phyloP scores from a whole-genome alignment of 768 basidiomycete genomes.

The Trichaptum fuscoviolaceum region DNA sequence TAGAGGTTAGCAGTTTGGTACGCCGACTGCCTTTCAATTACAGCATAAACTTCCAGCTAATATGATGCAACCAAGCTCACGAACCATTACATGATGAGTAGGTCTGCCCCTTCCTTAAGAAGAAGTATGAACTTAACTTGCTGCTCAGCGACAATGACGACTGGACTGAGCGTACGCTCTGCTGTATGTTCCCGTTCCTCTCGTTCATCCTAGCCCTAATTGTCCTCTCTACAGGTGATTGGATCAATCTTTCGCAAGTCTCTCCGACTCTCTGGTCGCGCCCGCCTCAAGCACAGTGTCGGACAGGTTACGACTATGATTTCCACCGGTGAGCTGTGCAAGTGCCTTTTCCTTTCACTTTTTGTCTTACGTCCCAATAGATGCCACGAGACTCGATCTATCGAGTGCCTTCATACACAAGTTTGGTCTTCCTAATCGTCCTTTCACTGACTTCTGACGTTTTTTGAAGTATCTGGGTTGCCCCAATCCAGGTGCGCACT shows the following conservation, averaged over 20 bases:
- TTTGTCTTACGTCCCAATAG: constrained; percentile 17
- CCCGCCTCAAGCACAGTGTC: constrained; percentile 52
- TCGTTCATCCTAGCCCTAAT: constrained; percentile 1
- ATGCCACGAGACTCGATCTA: constrained; percentile 50
- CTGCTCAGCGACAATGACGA: constrained; percentile 10
- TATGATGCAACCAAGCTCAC: neutral
- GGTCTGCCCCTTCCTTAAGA: neutral
- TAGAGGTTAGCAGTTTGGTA: constrained; percentile 22
- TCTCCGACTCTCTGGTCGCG: constrained; percentile 55
- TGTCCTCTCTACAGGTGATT: constrained; percentile 20
- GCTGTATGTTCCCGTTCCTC: constrained; percentile 8
- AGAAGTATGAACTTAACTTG: neutral
- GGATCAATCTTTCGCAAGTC: constrained; percentile 58
- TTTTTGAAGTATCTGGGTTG: constrained; percentile 47
- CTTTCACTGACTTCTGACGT: neutral
- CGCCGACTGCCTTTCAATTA: constrained; percentile 7
- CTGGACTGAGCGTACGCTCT: constrained; percentile 15
- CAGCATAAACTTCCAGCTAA: neutral
- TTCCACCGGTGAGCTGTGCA: constrained; percentile 34
- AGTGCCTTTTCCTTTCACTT: too few relatives aligned
- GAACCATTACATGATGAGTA: constrained; percentile 3
- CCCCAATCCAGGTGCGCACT: constrained; percentile 47
- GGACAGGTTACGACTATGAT: constrained; percentile 71
- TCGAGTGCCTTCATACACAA: constrained; percentile 35
- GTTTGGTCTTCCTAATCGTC: constrained; percentile 12